These are phyloP conservation scores for Alternaria sp. DNA, from an alignment of 2,329 filamentous ascomycete species.

Conservation along the genomic window DNA sequence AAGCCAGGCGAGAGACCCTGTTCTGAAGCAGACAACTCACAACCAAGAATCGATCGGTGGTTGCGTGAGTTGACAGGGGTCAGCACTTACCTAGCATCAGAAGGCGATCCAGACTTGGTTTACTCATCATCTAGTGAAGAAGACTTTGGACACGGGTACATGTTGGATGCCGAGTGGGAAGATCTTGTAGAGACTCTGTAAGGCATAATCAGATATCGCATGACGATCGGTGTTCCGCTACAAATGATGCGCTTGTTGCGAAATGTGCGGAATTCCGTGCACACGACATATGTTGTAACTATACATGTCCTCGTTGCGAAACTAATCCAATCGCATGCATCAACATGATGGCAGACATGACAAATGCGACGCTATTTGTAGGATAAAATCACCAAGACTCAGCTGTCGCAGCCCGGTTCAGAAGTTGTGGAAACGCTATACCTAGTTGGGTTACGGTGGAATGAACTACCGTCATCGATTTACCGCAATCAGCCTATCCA, in stretches of 20 bases:
- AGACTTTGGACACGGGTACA: background rate
- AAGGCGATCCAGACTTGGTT: background rate
- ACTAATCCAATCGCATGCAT: background rate
- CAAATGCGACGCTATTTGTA: background rate
- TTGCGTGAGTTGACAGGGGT: background rate
- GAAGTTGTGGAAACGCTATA: conserved; percentile 3
- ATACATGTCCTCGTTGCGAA: background rate
- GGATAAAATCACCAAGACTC: background rate
- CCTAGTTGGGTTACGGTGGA: background rate
- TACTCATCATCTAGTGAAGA: background rate
- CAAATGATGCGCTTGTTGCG: background rate
- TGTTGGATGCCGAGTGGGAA: background rate
- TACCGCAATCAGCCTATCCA: background rate
- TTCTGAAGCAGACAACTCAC: background rate
- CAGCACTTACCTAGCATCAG: background rate
- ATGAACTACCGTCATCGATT: conserved; percentile 15
- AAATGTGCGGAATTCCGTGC: background rate
- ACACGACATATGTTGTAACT: background rate
- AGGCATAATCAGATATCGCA: background rate
- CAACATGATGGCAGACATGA: background rate
- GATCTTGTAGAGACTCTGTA: background rate
- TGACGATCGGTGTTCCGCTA: background rate
- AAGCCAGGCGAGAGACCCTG: background rate
- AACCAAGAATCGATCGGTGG: background rate
- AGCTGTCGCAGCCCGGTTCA: background rate